These are phyloP conservation scores for Fusarium denticulatum DNA, from an alignment of 2,329 filamentous ascomycete genomes.

Conservation along the genomic window DNA sequence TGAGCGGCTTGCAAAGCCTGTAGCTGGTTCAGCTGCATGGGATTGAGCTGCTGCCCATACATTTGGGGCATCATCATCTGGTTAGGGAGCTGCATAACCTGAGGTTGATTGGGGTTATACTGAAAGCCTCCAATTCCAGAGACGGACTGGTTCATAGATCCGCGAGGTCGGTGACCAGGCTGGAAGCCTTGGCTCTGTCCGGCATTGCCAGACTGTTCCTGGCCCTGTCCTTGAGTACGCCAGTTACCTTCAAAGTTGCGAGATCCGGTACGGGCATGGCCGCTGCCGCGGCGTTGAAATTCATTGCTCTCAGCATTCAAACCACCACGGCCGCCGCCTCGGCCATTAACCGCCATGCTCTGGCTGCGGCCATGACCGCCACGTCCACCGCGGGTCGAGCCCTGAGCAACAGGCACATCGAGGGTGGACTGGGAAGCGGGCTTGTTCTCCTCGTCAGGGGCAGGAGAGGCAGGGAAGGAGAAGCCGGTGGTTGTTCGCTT, in stretches of 20 bases:
- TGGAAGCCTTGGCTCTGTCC: constrained; percentile 81
- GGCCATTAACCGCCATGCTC: constrained; percentile 83
- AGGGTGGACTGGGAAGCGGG: constrained; percentile 44
- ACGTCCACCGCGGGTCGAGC: constrained; percentile 63
- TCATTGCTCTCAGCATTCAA: constrained; percentile 66
- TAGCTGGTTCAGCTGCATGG: constrained; percentile 87
- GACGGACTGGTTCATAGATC: constrained; percentile 87
- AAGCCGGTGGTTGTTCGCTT: constrained; percentile 94
- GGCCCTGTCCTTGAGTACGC: constrained; percentile 79
- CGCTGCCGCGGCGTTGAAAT: constrained; percentile 79
- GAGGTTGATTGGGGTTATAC: constrained; percentile 82
- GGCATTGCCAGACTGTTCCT: constrained; percentile 61
- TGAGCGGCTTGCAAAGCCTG: constrained; percentile 92
- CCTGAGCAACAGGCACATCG: constrained; percentile 51
- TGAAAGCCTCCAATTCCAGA: constrained; percentile 87
- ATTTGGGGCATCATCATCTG: constrained; percentile 89
- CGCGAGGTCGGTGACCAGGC: constrained; percentile 87
- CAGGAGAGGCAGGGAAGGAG: constrained; percentile 82
- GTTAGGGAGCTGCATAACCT: constrained; percentile 85
- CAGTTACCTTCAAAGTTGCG: constrained; percentile 98
- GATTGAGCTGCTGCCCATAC: constrained; percentile 89
- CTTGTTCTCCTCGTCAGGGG: constrained; percentile 62
- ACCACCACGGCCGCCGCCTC: constrained; percentile 76
- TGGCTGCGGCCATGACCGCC: constrained; percentile 81
- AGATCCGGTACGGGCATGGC: constrained; percentile 84